Percentiles rank a stretch among this genome's conserved stretches.
Evolutionary conservation across 75 land plant species (phyloP).

Genomic region (Pinus tabuliformis): DNA sequence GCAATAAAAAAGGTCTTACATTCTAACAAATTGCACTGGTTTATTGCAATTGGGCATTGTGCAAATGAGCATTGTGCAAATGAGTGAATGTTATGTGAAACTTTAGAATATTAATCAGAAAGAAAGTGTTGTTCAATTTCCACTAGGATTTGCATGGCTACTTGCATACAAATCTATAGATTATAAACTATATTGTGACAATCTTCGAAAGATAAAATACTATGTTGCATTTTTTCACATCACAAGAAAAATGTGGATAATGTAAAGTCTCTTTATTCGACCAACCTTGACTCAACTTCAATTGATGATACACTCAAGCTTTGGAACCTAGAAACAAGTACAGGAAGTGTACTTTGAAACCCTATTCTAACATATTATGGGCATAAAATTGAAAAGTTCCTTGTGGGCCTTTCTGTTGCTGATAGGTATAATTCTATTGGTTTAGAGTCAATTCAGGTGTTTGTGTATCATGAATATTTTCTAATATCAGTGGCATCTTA

Average conservation of each 20-base stretch:
- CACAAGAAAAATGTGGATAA: constrained; percentile 81
- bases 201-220: constrained; percentile 59
- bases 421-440: constrained; percentile 82
- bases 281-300: constrained; percentile 65
- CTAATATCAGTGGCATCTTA: constrained; percentile 68
- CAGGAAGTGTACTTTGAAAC: constrained; percentile 38
- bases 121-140: constrained; percentile 73
- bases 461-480: constrained; percentile 72
- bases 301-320: constrained; percentile 75
- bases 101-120: constrained; percentile 92
- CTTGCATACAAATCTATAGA: constrained; percentile 79
- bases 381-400: constrained; percentile 76
- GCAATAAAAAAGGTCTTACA: too few relatives aligned
- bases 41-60: too few relatives aligned
- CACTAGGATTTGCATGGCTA: constrained; percentile 49
- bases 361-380: constrained; percentile 64
- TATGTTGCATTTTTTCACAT: constrained; percentile 48
- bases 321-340: constrained; percentile 63
- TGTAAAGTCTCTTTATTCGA: constrained; percentile 65
- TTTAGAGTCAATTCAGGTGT: constrained; percentile 83
- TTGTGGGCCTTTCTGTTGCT: constrained; percentile 76
- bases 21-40: too few relatives aligned
- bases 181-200: constrained; percentile 68
- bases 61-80: too few relatives aligned
- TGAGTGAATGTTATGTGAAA: constrained; percentile 57